Conservation (phyloP, 495 filamentous ascomycete species). For the Neurospora sp. region DNA sequence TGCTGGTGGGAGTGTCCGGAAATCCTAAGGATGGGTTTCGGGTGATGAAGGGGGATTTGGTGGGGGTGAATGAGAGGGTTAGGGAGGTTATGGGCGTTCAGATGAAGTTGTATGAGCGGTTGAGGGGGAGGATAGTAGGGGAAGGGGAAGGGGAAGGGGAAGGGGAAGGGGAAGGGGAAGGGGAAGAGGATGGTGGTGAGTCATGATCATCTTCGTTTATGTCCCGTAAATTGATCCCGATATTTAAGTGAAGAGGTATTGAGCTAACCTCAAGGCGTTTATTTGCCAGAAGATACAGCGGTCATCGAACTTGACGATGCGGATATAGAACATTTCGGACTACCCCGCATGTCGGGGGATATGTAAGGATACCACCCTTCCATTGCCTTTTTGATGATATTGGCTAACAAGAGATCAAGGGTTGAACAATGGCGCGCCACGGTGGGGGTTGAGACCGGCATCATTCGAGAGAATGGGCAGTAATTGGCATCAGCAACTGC, state of each 20-base stretch:
- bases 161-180: background rate
- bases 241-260: too few relatives aligned
- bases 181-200: background rate
- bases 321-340: constrained; percentile 2
- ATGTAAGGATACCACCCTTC: background rate
- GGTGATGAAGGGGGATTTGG: background rate
- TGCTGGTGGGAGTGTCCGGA: constrained; percentile 4
- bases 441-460: background rate
- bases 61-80: constrained; percentile 1
- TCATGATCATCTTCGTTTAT: too few relatives aligned
- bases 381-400: background rate
- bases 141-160: background rate
- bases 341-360: constrained; percentile 1
- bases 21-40: constrained; percentile 1
- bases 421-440: constrained; percentile 9
- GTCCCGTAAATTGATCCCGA: too few relatives aligned
- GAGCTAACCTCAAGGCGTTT: too few relatives aligned
- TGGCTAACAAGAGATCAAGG: background rate
- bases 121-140: background rate
- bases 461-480: background rate
- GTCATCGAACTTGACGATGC: constrained; percentile 1
- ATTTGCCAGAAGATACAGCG: background rate
- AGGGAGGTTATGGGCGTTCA: background rate
- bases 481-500: background rate
- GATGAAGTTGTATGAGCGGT: background rate